Base-by-base conservation (phyloP, 2,329 filamentous ascomycete species). In the Thelonectria blattea region DNA sequence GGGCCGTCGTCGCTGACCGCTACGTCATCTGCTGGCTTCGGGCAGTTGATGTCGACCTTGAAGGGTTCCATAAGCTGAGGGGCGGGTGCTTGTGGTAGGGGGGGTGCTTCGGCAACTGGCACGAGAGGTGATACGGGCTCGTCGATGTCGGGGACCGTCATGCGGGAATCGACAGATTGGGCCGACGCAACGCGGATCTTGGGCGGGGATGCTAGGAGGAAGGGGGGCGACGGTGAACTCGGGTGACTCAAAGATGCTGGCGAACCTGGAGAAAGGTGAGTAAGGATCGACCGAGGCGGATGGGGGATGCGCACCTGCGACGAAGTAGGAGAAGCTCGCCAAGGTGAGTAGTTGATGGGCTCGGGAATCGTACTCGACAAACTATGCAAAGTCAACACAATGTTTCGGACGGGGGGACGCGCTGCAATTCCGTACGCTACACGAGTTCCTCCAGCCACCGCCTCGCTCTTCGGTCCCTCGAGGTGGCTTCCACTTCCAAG, bases 401-500 rank as follows among this genome's bases (percentile, higher is more conserved):
- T 18, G 42, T 27, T 20, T 17, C 14, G 32, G 50, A 10, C 3
- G 18, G 53, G 37, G 9, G 42, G 46, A n/a, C n/a, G 27, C 43
- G 24, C 15, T 60, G 53, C 49, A 39, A 11, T 10, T 54, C 78
- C 85, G 64, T 81, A 92, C 90, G 75, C 92, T 97, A 82, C 95
- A 98, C 69, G 90, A 91, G 73, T 96, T 98, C 72, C 92, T 91
- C 94, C 95, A 99, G 46, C 95, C 95, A 58, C 93, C 92, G 30
- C 91, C 91, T 70, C 87, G 87, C 73, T 97, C 93, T 73, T 97
- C 93, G 15, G 80, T 79, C 14, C 80, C 72, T 81, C 92, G 96
- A 39, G 95, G 95, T 9, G 95, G 92, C 73, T 91, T 92, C 93
- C 94, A 99, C 81, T 90, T 95, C 95, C 95, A 99, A 8, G 90